Evolutionary conservation across 2,329 filamentous ascomycete species (phyloP).

Genomic region (Aureobasidium sp.): DNA sequence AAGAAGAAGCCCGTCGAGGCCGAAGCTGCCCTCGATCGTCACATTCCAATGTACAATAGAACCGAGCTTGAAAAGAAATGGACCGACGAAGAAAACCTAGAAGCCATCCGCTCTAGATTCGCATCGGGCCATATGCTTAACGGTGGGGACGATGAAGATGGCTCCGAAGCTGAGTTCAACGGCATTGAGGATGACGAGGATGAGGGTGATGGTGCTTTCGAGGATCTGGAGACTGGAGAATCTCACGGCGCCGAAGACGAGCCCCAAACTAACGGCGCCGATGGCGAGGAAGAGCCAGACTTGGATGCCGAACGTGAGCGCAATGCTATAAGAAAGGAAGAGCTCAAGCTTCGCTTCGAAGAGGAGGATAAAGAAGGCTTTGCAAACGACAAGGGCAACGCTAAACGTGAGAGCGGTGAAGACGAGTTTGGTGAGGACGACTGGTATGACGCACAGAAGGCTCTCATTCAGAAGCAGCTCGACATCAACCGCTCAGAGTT

Average conservation of each 20-base stretch:
- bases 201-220: constrained; percentile 73
- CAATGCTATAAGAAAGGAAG: constrained; percentile 88
- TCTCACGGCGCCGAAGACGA: constrained; percentile 33
- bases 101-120: constrained; percentile 66
- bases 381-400: constrained; percentile 76
- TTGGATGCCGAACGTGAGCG: constrained; percentile 84
- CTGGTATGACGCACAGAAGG: constrained; percentile 97
- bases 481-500: constrained; percentile 96
- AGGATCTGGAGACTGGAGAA: constrained; percentile 76
- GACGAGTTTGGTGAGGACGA: constrained; percentile 91
- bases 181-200: constrained; percentile 47
- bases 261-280: constrained; percentile 30
- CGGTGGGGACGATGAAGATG: constrained; percentile 44
- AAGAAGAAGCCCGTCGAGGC: constrained; percentile 43
- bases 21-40: constrained; percentile 58
- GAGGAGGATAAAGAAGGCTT: constrained; percentile 98
- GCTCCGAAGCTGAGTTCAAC: constrained; percentile 42
- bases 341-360: constrained; percentile 88
- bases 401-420: constrained; percentile 61
- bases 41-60: constrained; percentile 72
- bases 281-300: constrained; percentile 39
- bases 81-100: constrained; percentile 69
- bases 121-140: constrained; percentile 53
- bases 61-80: constrained; percentile 75
- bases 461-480: constrained; percentile 85